Conservation (phyloP, 176 grass and related monocot species). For the Leersia perrieri region DNA sequence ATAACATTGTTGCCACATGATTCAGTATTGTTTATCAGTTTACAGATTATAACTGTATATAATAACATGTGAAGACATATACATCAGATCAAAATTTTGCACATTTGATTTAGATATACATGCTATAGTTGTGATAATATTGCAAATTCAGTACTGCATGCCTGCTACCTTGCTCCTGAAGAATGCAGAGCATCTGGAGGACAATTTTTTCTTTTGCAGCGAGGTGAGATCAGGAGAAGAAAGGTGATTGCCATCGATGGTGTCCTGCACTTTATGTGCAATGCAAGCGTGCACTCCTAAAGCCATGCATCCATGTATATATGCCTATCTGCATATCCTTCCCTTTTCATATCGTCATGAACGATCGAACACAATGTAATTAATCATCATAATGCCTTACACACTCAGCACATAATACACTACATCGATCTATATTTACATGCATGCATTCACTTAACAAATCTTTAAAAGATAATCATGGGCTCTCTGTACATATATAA, state of each 20-base stretch:
- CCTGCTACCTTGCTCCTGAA: background rate
- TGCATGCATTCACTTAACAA: background rate
- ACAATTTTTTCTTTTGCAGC: background rate
- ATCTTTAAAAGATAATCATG: too few relatives aligned
- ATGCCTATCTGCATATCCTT: too few relatives aligned
- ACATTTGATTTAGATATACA: background rate
- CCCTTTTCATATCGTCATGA: background rate
- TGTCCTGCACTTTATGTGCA: background rate
- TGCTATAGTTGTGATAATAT: background rate
- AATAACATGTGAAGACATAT: background rate
- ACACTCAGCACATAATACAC: background rate
- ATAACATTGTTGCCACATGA: background rate
- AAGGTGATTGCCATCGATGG: background rate
- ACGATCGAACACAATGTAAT: background rate
- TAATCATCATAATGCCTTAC: background rate
- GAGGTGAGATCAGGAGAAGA: background rate
- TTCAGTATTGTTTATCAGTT: background rate
- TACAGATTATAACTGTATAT: too few relatives aligned
- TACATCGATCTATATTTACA: background rate
- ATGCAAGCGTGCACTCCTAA: background rate
- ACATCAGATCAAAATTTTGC: background rate
- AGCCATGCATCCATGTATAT: background rate
- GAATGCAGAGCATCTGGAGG: background rate
- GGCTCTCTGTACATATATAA: background rate
- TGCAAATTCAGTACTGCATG: background rate